These are phyloP conservation scores for Penicillium concentricum DNA, from an alignment of 2,329 filamentous ascomycete genomes.

Conservation along the genomic window DNA sequence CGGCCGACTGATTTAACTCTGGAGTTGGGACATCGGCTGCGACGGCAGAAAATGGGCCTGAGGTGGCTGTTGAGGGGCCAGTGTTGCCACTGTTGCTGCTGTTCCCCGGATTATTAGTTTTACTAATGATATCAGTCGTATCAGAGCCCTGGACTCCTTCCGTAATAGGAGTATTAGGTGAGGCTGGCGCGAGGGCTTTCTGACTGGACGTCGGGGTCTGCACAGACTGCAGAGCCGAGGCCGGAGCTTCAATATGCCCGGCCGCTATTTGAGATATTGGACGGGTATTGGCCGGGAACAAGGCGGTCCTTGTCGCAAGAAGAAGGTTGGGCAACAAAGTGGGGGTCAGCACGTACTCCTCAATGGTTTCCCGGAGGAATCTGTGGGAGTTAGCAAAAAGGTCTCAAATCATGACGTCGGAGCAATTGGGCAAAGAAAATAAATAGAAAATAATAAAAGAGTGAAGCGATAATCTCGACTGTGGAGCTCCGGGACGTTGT, in stretches of 20 bases:
- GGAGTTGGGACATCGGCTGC: slow-evolving; percentile 1
- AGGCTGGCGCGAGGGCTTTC: slow-evolving; percentile 28
- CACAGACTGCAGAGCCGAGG: slow-evolving; percentile 24
- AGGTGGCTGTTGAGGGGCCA: slow-evolving; percentile 15
- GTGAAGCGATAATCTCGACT: slow-evolving; percentile 20
- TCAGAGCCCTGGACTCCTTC: slow-evolving; percentile 9
- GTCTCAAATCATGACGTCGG: slow-evolving; percentile 19
- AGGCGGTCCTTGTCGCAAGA: slow-evolving; percentile 64
- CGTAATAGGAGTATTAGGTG: slow-evolving; percentile 18
- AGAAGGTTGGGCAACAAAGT: slow-evolving; percentile 62
- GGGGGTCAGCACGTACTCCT: slow-evolving; percentile 64
- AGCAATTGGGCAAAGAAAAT: slow-evolving; percentile 7
- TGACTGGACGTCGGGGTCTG: slow-evolving; percentile 21
- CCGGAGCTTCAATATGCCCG: slow-evolving; percentile 36
- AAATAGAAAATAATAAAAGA: slow-evolving; percentile 9
- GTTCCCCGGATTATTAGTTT: slow-evolving; percentile 5
- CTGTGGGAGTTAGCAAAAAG: slow-evolving; percentile 31
- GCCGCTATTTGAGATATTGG: slow-evolving; percentile 48
- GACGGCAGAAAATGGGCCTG: background rate
- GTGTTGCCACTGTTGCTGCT: slow-evolving; percentile 10
- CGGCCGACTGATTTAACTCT: slow-evolving; percentile 10
- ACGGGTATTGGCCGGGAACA: slow-evolving; percentile 84
- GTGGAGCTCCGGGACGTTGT: slow-evolving; percentile 23
- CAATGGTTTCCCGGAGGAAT: slow-evolving; percentile 47
- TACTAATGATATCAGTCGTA: slow-evolving; percentile 3